Conservation (phyloP, 257 asterid genomes). For the Rehmannia glutinosa region DNA sequence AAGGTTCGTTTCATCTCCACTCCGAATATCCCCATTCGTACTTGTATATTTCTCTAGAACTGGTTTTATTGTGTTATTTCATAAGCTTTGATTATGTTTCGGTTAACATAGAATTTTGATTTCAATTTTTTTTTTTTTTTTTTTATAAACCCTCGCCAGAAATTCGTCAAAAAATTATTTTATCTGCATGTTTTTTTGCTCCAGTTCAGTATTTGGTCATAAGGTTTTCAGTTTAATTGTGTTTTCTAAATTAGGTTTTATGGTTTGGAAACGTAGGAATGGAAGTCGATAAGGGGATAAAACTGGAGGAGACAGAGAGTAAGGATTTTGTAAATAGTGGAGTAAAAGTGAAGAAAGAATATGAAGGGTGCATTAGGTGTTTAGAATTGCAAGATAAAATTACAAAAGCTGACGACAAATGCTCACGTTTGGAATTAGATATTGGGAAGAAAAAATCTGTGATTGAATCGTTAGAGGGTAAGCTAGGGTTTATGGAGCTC, state of each 20-base stretch:
- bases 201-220: background rate
- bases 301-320: constrained; percentile 11
- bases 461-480: constrained; percentile 22
- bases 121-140: background rate
- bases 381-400: constrained; percentile 27
- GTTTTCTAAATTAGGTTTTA: constrained; percentile 3
- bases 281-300: constrained; percentile 8
- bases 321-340: background rate
- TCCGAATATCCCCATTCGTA: background rate
- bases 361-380: constrained; percentile 25
- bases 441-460: constrained; percentile 18
- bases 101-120: background rate
- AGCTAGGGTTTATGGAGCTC: constrained; percentile 13
- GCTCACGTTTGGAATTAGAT: constrained; percentile 22
- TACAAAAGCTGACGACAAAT: constrained; percentile 18
- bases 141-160: background rate
- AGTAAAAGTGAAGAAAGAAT: constrained; percentile 7
- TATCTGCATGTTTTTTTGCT: background rate
- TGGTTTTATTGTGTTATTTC: too few relatives aligned
- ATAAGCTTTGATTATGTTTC: background rate
- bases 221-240: background rate
- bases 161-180: background rate
- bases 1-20: background rate
- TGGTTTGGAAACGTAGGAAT: constrained; percentile 2
- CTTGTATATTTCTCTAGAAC: background rate